Evolutionary conservation across 2,329 filamentous ascomycete genomes (phyloP).

Genomic region (Neocatenulostroma microsporum): DNA sequence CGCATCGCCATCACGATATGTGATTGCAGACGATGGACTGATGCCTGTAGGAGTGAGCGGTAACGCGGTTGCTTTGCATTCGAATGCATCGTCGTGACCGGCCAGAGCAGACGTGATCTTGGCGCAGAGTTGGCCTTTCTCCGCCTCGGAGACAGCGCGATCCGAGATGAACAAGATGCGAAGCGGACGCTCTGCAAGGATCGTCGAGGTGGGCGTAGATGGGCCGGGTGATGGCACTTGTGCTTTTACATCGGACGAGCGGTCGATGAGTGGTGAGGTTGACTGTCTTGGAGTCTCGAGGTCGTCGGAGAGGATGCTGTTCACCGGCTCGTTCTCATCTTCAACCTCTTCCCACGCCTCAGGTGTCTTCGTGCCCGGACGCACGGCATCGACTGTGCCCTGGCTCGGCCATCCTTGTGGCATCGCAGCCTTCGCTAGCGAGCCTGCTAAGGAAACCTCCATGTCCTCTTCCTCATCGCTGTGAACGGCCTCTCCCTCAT

Average conservation of each 20-base stretch:
- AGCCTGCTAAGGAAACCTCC: too few relatives aligned
- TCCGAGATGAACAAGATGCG: neutral
- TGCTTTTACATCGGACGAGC: neutral
- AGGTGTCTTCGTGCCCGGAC: too few relatives aligned
- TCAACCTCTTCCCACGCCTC: too few relatives aligned
- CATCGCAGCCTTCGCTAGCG: too few relatives aligned
- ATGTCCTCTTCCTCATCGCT: too few relatives aligned
- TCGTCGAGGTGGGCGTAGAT: neutral
- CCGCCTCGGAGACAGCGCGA: neutral
- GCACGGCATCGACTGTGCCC: too few relatives aligned
- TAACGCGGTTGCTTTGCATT: conserved; percentile 3
- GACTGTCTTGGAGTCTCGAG: conserved; percentile 28
- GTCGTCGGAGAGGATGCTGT: conserved; percentile 25
- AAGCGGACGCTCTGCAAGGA: neutral
- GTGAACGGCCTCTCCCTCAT: conserved; percentile 1
- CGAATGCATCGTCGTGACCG: neutral
- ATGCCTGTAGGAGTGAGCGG: conserved; percentile 15
- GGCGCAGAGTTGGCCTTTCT: conserved; percentile 7
- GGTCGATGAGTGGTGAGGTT: conserved; percentile 8
- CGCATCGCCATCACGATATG: conserved; percentile 12
- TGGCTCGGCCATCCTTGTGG: too few relatives aligned
- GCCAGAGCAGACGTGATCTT: conserved; percentile 10
- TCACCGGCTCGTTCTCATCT: conserved; percentile 19
- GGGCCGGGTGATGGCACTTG: too few relatives aligned
- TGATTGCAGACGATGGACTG: conserved; percentile 8